phyloP scores from a whole-genome alignment of 208 protist species.

The Leishmania arabica region DNA sequence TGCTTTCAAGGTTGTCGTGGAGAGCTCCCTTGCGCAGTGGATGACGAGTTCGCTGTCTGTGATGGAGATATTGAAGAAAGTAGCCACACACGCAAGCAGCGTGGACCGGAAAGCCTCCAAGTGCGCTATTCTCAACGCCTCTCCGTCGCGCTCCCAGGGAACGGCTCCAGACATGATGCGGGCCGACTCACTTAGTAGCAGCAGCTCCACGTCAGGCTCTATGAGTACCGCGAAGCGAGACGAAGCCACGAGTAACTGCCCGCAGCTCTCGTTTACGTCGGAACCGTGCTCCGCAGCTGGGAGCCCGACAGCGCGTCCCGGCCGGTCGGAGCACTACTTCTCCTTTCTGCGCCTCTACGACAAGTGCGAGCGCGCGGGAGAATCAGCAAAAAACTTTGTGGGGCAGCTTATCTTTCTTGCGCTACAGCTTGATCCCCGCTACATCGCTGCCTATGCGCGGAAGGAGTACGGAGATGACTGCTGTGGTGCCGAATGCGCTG shows the following conservation, averaged over 20 bases:
- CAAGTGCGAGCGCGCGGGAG: conserved; percentile 66
- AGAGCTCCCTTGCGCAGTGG: conserved; percentile 14
- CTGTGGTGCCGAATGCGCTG: conserved; percentile 49
- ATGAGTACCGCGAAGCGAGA: conserved; percentile 25
- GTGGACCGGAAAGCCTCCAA: conserved; percentile 86
- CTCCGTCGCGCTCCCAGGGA: conserved; percentile 40
- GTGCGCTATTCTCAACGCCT: conserved; percentile 82
- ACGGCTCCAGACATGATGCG: conserved; percentile 25
- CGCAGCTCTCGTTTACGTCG: conserved; percentile 11
- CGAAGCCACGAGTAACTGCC: not conserved
- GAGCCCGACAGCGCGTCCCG: not conserved
- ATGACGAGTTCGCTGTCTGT: conserved; percentile 44
- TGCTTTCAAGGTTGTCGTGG: not conserved
- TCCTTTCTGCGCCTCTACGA: conserved; percentile 90
- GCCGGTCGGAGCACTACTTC: conserved; percentile 84
- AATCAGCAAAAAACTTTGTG: conserved; percentile 47
- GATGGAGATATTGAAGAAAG: conserved; percentile 72
- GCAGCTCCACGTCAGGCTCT: conserved; percentile 21
- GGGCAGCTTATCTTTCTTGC: conserved; percentile 83
- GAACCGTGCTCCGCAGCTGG: conserved; percentile 13
- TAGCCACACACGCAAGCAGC: conserved; percentile 72
- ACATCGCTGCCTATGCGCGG: conserved; percentile 67
- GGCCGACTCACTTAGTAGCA: conserved; percentile 27
- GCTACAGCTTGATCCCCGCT: conserved; percentile 72
- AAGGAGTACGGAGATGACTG: conserved; percentile 52